Evolutionary conservation across 139 green algal genomes (phyloP).

Genomic region (Coelastrella sp.): DNA sequence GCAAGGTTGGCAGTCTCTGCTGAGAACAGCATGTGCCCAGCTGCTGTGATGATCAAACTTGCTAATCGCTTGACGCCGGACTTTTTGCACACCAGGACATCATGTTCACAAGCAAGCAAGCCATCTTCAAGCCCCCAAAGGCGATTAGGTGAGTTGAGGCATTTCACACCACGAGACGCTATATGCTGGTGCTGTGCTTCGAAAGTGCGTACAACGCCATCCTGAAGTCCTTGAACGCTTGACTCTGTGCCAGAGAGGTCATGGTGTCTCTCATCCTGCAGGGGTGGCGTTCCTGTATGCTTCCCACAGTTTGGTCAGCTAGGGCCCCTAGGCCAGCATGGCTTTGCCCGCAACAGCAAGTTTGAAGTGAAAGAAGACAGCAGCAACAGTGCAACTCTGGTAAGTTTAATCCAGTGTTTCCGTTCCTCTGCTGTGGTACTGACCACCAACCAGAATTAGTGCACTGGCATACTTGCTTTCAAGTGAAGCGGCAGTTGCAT

Average conservation of each 20-base stretch:
- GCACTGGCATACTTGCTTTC: background rate
- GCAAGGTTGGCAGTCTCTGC: conserved; percentile 49
- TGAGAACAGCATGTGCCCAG: background rate
- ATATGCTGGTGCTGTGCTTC: too few relatives aligned
- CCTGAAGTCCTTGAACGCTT: too few relatives aligned
- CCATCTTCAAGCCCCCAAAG: conserved; percentile 87
- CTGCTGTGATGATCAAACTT: background rate
- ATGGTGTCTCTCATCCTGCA: conserved; percentile 46
- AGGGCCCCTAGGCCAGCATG: conserved; percentile 79
- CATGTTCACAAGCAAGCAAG: conserved; percentile 84
- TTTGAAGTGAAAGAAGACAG: conserved; percentile 64
- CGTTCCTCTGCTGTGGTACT: background rate
- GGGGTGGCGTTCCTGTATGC: conserved; percentile 88
- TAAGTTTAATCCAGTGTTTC: conserved; percentile 21
- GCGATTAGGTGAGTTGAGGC: conserved; percentile 77
- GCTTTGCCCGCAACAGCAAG: conserved; percentile 85
- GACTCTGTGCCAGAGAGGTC: too few relatives aligned
- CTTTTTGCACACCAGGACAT: conserved; percentile 64
- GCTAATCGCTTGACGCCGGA: background rate
- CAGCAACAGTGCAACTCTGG: conserved; percentile 53
- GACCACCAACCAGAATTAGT: background rate
- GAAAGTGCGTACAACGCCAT: too few relatives aligned
- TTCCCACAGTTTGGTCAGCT: conserved; percentile 91
- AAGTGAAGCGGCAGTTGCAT: background rate
- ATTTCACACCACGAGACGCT: background rate